phyloP scores from a whole-genome alignment of 306 rosid genomes.

The Luffa acutangula region DNA sequence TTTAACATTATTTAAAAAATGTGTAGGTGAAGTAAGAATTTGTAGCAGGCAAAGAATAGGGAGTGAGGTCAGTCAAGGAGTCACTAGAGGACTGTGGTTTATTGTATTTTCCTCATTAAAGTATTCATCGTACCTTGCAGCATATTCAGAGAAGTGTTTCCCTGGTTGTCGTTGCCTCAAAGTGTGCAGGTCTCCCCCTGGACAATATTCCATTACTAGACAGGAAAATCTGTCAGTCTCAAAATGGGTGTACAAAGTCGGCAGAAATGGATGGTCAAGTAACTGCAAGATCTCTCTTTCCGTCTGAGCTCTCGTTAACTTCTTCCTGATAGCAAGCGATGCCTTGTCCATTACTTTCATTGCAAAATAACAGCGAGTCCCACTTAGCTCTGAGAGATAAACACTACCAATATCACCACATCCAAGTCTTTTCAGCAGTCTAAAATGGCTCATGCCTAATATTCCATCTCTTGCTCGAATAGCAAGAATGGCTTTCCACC shows the following conservation, averaged over 20 bases:
- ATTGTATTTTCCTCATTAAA: neutral
- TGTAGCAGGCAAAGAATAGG: neutral
- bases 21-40: neutral
- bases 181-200: conserved; percentile 97
- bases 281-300: conserved; percentile 94
- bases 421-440: conserved; percentile 84
- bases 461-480: conserved; percentile 85
- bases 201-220: conserved; percentile 98
- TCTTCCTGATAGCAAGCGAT: conserved; percentile 90
- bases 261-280: conserved; percentile 98
- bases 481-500: conserved; percentile 98
- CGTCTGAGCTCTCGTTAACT: conserved; percentile 91
- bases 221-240: conserved; percentile 95
- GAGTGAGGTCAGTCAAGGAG: neutral
- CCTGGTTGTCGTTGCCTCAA: conserved; percentile 98
- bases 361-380: conserved; percentile 86
- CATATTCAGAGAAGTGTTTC: conserved; percentile 96
- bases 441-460: conserved; percentile 96
- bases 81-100: neutral
- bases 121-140: conserved; percentile 68
- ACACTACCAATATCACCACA: conserved; percentile 99
- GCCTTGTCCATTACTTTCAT: conserved; percentile 99
- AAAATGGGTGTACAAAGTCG: conserved; percentile 91
- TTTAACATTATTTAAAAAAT: neutral
- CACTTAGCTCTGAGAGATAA: conserved; percentile 94